Percentiles rank a stretch among this genome's conserved stretches.
Conservation (phyloP, 1,284 basidiomycete genomes). For the Leccinum subfulvum region DNA sequence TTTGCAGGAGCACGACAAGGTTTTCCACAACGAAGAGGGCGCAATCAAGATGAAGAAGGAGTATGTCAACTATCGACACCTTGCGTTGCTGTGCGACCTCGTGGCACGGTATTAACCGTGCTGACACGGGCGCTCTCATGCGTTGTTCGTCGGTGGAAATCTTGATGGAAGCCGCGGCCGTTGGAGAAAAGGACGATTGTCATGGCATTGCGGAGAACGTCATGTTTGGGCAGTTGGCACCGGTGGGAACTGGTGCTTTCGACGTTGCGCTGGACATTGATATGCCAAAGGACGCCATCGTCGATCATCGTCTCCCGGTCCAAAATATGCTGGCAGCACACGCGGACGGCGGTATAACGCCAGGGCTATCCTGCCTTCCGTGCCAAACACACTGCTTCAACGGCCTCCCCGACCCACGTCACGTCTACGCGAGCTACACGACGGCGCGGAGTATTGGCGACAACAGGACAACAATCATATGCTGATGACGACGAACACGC, state of each 20-base stretch:
- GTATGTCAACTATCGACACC: slow-evolving; percentile 98
- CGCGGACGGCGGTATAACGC: slow-evolving; percentile 87
- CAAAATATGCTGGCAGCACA: slow-evolving; percentile 81
- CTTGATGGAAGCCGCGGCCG: slow-evolving; percentile 96
- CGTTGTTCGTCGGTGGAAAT: slow-evolving; percentile 99
- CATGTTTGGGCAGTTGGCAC: slow-evolving; percentile 97
- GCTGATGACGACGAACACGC: too few species aligned
- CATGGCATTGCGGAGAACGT: slow-evolving; percentile 98
- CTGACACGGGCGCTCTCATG: slow-evolving; percentile 96
- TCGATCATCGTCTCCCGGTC: slow-evolving; percentile 92
- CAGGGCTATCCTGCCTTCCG: slow-evolving; percentile 47
- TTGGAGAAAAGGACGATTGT: slow-evolving; percentile 98
- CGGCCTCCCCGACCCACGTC: slow-evolving; percentile 58
- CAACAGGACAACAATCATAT: too few species aligned
- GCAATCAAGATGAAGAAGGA: slow-evolving; percentile 72
- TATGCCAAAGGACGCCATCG: slow-evolving; percentile 98
- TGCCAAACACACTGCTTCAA: slow-evolving; percentile 27
- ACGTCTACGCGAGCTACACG: slow-evolving; percentile 50
- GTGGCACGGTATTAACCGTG: slow-evolving; percentile 97
- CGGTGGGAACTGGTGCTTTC: slow-evolving; percentile 95
- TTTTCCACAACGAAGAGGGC: slow-evolving; percentile 65
- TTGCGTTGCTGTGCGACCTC: slow-evolving; percentile 93
- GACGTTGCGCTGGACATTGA: slow-evolving; percentile 96
- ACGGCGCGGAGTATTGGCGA: too few species aligned
- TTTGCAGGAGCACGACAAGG: slow-evolving; percentile 86